Conservation (phyloP, 352 stramenopile genomes). For the Pythium angustatum region DNA sequence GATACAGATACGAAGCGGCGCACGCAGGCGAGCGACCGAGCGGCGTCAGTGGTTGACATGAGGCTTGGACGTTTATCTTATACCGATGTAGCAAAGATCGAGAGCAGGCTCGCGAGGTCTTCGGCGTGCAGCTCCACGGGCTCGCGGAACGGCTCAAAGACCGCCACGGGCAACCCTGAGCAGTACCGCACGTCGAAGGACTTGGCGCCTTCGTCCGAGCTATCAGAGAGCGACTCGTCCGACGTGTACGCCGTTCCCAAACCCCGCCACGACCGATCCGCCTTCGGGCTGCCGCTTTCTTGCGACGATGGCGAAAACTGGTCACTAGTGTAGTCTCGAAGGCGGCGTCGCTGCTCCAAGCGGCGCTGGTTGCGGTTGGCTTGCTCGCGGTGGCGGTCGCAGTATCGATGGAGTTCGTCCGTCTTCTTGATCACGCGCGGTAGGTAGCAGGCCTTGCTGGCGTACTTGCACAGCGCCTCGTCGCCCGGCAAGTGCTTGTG, state of each 20-base stretch:
- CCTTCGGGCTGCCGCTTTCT: neutral
- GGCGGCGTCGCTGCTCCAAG: slow-evolving; percentile 38
- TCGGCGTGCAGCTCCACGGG: neutral
- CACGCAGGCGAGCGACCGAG: too few relatives aligned
- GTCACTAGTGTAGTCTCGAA: neutral
- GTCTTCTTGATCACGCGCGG: slow-evolving; percentile 62
- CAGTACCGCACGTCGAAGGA: neutral
- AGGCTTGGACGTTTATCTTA: too few relatives aligned
- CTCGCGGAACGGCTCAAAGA: slow-evolving; percentile 13
- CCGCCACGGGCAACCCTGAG: neutral
- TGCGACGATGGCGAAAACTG: neutral
- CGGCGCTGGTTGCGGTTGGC: slow-evolving; percentile 79
- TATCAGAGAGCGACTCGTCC: neutral
- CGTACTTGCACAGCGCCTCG: slow-evolving; percentile 62
- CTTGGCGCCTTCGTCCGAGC: neutral
- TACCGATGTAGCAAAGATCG: too few relatives aligned
- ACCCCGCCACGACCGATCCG: neutral
- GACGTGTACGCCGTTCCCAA: neutral
- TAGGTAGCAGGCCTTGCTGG: slow-evolving; percentile 69
- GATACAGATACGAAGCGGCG: too few relatives aligned
- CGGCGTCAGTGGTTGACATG: too few relatives aligned
- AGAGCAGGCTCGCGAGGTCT: neutral
- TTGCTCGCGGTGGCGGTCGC: slow-evolving; percentile 65
- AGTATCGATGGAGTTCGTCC: slow-evolving; percentile 70
- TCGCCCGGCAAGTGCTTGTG: slow-evolving; percentile 30